Base-by-base conservation (phyloP, 352 stramenopile genomes). In the Pythium volutum region DNA sequence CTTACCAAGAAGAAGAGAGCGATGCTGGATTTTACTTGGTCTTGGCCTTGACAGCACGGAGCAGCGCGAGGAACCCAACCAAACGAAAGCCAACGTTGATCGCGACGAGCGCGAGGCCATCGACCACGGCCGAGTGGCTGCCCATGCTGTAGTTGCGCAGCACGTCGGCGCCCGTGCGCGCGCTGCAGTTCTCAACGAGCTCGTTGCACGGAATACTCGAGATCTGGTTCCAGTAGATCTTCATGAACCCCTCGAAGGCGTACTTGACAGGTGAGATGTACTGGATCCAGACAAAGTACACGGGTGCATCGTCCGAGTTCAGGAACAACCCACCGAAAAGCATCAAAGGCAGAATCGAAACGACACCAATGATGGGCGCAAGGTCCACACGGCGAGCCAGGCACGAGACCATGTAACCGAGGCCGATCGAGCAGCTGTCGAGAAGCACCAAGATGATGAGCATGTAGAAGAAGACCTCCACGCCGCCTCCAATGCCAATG, bases 71-170 rank as follows among this genome's bases (percentile, higher is more conserved):
- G 45, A 76, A 69, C 14, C 66, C 75, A 14, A 79, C 54, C 3
- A 67, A 14, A 15, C 77, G 75, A 22, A 83, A 55, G 6, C 48
- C 52, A 3, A 77, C 48, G 39, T 65, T 73, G 51, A 86, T 71
- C 1, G 22, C 63, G 0, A 88, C 26, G 11, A 85, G 52, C 18
- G 83, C 64, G 6, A 81, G 29, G 10, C 59, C 66, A 33, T 84
- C 70, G 2, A 50, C 64, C 11, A 79, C 34, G 0, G 61, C 71
- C 8, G 76, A 83, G 11, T 23, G 52, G 7, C 10, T 31, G 18
- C 69, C 55, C 64, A 82, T 74, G 36, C 67, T 76, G 57, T 86
- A 79, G 57, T 76, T 77, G 36, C 69, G 60, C 4, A 89, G 58
- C 22, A 89, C 77, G 2, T 64, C 55, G 1, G 70, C 48, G 0